Evolutionary conservation across 176 grass and related monocot genomes (phyloP), one percentile per base, ranked within the genome.

Genomic region (Oryza longistaminata): DNA sequence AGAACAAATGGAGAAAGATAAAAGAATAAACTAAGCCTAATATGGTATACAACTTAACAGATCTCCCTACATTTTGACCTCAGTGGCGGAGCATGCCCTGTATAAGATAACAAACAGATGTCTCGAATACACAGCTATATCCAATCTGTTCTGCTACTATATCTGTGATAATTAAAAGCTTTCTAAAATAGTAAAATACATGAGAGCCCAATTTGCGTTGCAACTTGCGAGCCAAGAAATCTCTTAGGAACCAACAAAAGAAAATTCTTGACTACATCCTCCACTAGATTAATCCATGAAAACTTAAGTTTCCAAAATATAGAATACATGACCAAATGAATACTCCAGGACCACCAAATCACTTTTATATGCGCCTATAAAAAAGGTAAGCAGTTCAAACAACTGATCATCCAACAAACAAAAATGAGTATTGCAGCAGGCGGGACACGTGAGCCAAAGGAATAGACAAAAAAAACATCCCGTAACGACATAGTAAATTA

Each of bases 41-140:
- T 87, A 90, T 79, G 53, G 58, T 76, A 92, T 82, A 92, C 26
- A 75, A 87, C 86, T 90, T 94, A 88, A 88, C 42, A 82, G 49
- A 53, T 81, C 27, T 77, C 71, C 85, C 70, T 87, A 84, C 85
- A 87, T 84, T 52, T 83, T 67, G 64, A 76, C 10, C 70, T 71
- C 81, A 87, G 35, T 70, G 40, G 74, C 73, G 76, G 29, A 84
- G 45, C 70, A 74, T 44, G 70, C 83, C 40, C 85, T 97, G 91
- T 77, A 87, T 74, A 90, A 90, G 81, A 35, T 73, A 87, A 88
- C 35, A 61, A 90, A 67, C 83, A 10, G 86, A 86, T 82, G 29
- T 39, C 37, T 64, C 10, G 64, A 69, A 88, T 88, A 76, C 75
- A 75, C 4, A 66, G 76, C 26, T 40, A n/a, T 10, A 62, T 62